Conservation (phyloP, 2,329 filamentous ascomycete species). For the Fusarium chlamydosporum region DNA sequence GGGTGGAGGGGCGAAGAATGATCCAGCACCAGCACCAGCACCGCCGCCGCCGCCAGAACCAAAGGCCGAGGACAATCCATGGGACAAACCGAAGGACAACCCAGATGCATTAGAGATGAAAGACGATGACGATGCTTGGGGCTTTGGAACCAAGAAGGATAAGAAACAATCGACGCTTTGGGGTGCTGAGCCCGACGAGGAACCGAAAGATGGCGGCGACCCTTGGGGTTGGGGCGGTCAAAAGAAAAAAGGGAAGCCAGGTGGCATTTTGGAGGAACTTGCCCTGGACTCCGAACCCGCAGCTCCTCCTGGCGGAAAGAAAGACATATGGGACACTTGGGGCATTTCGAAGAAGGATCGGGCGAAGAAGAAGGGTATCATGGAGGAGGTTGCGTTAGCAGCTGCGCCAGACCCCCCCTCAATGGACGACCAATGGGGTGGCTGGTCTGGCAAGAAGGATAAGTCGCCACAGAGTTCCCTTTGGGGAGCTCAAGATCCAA, state of each 20-base stretch:
- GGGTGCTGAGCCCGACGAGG: slow-evolving; percentile 53
- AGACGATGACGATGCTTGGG: slow-evolving; percentile 51
- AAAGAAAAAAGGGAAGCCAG: slow-evolving; percentile 56
- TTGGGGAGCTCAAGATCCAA: slow-evolving; percentile 45
- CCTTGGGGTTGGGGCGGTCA: slow-evolving; percentile 56
- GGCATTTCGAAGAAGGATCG: slow-evolving; percentile 54
- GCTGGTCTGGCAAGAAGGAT: slow-evolving; percentile 52
- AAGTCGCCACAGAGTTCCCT: slow-evolving; percentile 46
- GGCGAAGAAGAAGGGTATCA: slow-evolving; percentile 53
- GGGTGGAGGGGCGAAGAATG: slow-evolving; percentile 24
- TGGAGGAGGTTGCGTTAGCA: slow-evolving; percentile 39
- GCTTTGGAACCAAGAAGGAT: slow-evolving; percentile 57
- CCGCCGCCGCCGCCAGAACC: slow-evolving; percentile 29
- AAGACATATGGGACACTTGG: slow-evolving; percentile 54
- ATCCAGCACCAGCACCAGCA: slow-evolving; percentile 54
- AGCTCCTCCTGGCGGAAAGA: slow-evolving; percentile 45
- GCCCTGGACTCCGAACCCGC: slow-evolving; percentile 46
- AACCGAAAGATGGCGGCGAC: slow-evolving; percentile 53
- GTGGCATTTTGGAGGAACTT: slow-evolving; percentile 35
- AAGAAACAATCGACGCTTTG: slow-evolving; percentile 59
- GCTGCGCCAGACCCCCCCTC: slow-evolving; percentile 46
- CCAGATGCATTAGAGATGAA: slow-evolving; percentile 1
- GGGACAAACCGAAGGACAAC: slow-evolving; percentile 65
- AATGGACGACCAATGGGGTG: slow-evolving; percentile 49
- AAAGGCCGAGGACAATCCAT: slow-evolving; percentile 59